A percentile compares a stretch with the other conserved stretches of the same genome.
Evolutionary conservation across 345 rosid species (phyloP).

Genomic region (Aurinia saxatilis): DNA sequence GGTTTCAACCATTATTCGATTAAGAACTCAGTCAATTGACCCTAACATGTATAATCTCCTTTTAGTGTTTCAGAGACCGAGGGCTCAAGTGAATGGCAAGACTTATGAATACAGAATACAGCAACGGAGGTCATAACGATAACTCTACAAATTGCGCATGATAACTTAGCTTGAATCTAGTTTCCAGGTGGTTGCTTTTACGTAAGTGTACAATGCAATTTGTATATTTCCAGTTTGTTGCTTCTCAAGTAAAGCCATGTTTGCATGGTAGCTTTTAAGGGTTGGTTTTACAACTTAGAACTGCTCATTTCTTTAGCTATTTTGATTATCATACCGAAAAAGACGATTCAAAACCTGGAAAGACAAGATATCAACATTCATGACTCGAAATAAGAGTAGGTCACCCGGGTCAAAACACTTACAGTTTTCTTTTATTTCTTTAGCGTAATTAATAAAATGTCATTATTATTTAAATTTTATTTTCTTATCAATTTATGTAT

Average conservation of each 20-base stretch:
- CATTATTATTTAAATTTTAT: too few species aligned
- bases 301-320: too few species aligned
- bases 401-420: too few species aligned
- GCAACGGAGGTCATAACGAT: slow-evolving; percentile 46
- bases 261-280: not conserved
- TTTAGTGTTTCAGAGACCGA: slow-evolving; percentile 44
- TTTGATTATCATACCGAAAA: too few species aligned
- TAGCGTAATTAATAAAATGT: too few species aligned
- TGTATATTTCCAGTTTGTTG: slow-evolving; percentile 23
- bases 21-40: not conserved
- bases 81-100: slow-evolving; percentile 81
- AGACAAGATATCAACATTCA: too few species aligned
- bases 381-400: too few species aligned
- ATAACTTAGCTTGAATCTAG: slow-evolving; percentile 16
- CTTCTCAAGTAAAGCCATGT: slow-evolving; percentile 6
- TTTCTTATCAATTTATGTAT: too few species aligned
- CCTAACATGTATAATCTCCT: not conserved
- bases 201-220: not conserved
- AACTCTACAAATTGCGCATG: slow-evolving; percentile 38
- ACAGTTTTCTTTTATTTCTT: too few species aligned
- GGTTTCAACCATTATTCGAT: not conserved
- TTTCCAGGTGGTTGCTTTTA: not conserved
- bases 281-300: not conserved
- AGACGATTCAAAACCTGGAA: too few species aligned
- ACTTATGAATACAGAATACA: slow-evolving; percentile 59